These are phyloP conservation scores for Pyrus betulifolia DNA, from an alignment of 306 rosid genomes.

Conservation along the genomic window DNA sequence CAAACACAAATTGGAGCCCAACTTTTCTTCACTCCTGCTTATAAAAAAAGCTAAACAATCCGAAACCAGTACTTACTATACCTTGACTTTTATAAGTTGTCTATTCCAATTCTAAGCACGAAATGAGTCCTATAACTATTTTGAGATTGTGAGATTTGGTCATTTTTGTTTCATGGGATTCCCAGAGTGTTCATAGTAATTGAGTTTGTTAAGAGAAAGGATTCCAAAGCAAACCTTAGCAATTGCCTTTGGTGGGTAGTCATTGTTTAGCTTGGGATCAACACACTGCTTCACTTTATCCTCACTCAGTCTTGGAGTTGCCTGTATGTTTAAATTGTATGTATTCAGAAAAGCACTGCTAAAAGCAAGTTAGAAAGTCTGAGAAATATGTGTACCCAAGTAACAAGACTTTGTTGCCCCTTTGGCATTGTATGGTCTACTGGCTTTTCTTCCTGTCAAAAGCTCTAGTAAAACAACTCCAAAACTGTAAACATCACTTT, in stretches of 20 bases:
- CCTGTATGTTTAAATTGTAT: conserved; percentile 35
- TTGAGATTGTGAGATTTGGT: neutral
- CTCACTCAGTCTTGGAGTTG: conserved; percentile 98
- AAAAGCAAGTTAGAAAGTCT: neutral
- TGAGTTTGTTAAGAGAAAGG: neutral
- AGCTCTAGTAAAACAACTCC: conserved; percentile 97
- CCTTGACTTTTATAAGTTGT: too few species aligned
- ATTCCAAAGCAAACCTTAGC: conserved; percentile 59
- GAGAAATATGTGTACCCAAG: conserved; percentile 56
- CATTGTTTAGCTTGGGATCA: conserved; percentile 91
- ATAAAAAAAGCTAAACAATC: too few species aligned
- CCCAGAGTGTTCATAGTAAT: neutral
- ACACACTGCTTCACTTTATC: conserved; percentile 98
- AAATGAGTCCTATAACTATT: neutral
- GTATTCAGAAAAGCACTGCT: neutral
- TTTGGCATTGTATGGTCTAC: conserved; percentile 99
- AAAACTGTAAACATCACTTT: conserved; percentile 95
- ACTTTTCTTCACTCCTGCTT: too few species aligned
- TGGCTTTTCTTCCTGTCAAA: conserved; percentile 94
- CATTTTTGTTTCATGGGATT: neutral
- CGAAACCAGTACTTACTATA: too few species aligned
- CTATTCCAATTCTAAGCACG: neutral
- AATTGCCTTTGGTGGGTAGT: conserved; percentile 88
- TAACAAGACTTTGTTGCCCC: conserved; percentile 99
- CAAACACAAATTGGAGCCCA: too few species aligned